Percentiles rank a stretch among this genome's conserved stretches.
Evolutionary conservation across 2,329 filamentous ascomycete genomes (phyloP).

Genomic region (Rachicladosporium sp.): DNA sequence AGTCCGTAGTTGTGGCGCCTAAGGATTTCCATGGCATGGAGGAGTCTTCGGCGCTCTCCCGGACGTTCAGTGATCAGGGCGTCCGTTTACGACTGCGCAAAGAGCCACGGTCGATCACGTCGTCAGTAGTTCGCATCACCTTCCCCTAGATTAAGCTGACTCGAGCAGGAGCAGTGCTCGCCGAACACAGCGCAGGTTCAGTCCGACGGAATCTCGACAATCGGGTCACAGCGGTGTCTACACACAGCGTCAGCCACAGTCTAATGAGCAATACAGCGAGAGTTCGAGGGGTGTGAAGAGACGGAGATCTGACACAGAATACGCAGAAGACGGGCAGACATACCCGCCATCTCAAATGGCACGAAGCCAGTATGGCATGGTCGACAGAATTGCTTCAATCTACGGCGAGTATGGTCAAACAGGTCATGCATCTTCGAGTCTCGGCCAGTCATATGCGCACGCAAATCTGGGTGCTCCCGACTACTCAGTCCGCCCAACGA

Average conservation of each 20-base stretch:
- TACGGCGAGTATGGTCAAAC: constrained; percentile 3
- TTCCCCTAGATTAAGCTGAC: background rate
- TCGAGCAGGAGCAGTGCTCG: constrained; percentile 2
- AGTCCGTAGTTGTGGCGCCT: constrained; percentile 24
- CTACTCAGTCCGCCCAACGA: background rate
- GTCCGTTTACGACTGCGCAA: constrained; percentile 73
- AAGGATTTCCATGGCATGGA: constrained; percentile 70
- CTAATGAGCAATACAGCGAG: constrained; percentile 8
- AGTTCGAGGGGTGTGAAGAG: constrained; percentile 13
- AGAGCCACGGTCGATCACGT: constrained; percentile 46
- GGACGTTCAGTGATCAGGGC: constrained; percentile 76
- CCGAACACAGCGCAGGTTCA: constrained; percentile 1
- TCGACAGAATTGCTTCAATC: constrained; percentile 1
- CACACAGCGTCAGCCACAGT: constrained; percentile 4
- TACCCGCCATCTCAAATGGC: constrained; percentile 5
- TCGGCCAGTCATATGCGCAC: constrained; percentile 1
- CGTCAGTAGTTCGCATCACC: constrained; percentile 1
- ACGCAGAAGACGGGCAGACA: constrained; percentile 5
- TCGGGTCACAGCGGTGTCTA: constrained; percentile 4
- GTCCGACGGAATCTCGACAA: constrained; percentile 11
- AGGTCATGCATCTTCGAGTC: constrained; percentile 2
- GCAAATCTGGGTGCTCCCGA: background rate
- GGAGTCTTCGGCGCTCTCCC: constrained; percentile 69
- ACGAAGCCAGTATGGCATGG: constrained; percentile 1
- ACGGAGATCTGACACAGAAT: constrained; percentile 15